Percentiles rank a stretch among this genome's conserved stretches.
Evolutionary conservation across 768 basidiomycete species (phyloP).

Genomic region (Kwoniella sp.): DNA sequence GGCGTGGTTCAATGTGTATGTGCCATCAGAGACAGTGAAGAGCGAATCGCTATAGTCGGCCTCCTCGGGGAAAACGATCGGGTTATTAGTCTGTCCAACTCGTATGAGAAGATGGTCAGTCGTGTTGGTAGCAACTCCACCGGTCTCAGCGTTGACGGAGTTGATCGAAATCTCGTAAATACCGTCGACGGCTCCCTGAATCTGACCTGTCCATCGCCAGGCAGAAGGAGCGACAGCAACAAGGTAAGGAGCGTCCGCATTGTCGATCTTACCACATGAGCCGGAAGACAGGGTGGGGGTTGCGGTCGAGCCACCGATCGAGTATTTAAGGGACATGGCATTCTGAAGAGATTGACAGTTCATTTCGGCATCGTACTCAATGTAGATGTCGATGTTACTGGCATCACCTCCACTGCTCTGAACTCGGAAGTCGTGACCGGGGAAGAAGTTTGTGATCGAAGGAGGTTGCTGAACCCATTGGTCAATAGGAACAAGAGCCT

Average conservation of each 20-base stretch:
- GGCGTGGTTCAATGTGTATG: conserved; percentile 76
- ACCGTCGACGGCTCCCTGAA: conserved; percentile 77
- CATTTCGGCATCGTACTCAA: conserved; percentile 82
- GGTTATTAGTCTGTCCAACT: conserved; percentile 73
- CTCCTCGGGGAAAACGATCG: conserved; percentile 78
- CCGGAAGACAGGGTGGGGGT: conserved; percentile 61
- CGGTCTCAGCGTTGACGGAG: conserved; percentile 62
- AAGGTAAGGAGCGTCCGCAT: conserved; percentile 59
- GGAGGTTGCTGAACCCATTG: conserved; percentile 75
- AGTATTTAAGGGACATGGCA: conserved; percentile 68
- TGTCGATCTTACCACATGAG: conserved; percentile 57
- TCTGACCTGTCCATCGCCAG: conserved; percentile 75
- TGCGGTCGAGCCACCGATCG: conserved; percentile 67
- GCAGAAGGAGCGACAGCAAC: conserved; percentile 63
- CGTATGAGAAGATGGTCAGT: conserved; percentile 76
- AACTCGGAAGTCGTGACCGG: conserved; percentile 83
- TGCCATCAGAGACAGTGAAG: conserved; percentile 61
- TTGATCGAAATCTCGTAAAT: conserved; percentile 72
- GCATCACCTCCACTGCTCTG: conserved; percentile 59
- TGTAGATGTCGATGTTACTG: conserved; percentile 67
- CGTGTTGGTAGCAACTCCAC: conserved; percentile 65
- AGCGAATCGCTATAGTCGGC: conserved; percentile 68
- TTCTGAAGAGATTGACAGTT: conserved; percentile 68
- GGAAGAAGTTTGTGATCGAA: conserved; percentile 73
- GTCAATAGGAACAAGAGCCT: conserved; percentile 69